These are phyloP conservation scores for Leishmania martiniquensis DNA, from an alignment of 208 protist species.

Conservation along the genomic window DNA sequence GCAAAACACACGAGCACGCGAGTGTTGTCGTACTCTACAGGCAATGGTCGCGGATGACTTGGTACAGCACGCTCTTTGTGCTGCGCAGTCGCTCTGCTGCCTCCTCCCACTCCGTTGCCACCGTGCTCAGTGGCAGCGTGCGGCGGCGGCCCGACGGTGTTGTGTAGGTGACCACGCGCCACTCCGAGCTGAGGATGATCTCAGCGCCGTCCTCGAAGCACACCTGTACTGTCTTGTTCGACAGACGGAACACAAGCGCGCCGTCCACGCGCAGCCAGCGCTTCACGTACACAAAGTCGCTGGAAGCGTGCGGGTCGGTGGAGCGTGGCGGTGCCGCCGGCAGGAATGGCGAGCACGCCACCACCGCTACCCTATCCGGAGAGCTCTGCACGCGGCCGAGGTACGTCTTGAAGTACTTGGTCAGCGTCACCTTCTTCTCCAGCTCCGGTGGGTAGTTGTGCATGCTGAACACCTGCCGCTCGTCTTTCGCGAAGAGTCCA, in stretches of 20 bases:
- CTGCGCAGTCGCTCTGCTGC: conserved; percentile 39
- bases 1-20: not conserved
- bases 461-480: conserved; percentile 79
- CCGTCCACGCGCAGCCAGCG: conserved; percentile 94
- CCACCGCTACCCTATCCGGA: conserved; percentile 61
- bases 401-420: conserved; percentile 96
- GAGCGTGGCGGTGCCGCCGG: conserved; percentile 31
- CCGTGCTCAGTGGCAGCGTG: conserved; percentile 41
- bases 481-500: conserved; percentile 67
- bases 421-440: conserved; percentile 97
- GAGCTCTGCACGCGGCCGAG: conserved; percentile 47
- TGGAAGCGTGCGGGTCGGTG: conserved; percentile 56
- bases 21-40: conserved; percentile 15
- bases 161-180: conserved; percentile 90
- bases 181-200: conserved; percentile 92
- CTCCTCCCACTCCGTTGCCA: conserved; percentile 39
- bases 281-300: conserved; percentile 94
- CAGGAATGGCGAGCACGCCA: conserved; percentile 61
- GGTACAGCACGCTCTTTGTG: conserved; percentile 43
- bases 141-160: conserved; percentile 38
- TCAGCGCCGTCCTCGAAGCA: conserved; percentile 95
- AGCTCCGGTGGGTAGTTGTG: conserved; percentile 76
- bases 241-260: conserved; percentile 96
- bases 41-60: conserved; percentile 43
- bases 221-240: conserved; percentile 96